Percentiles rank a stretch among this genome's conserved stretches.
Evolutionary conservation across 495 filamentous ascomycete species (phyloP).

Genomic region (Tuber aestivum): DNA sequence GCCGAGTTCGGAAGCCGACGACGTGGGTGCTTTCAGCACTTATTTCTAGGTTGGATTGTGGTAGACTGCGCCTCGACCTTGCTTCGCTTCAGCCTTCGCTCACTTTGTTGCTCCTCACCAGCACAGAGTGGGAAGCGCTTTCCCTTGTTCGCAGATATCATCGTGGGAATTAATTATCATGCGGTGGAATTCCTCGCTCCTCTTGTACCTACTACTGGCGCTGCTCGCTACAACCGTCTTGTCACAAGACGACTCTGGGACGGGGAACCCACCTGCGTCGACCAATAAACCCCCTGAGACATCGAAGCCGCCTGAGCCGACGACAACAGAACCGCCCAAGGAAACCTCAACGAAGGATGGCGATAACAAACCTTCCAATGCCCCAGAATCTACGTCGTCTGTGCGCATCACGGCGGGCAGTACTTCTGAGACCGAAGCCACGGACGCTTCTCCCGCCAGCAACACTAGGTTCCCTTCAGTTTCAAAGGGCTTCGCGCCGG

Average conservation of each 20-base stretch:
- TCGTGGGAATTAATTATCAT: slow-evolving; percentile 11
- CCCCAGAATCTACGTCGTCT: slow-evolving; percentile 26
- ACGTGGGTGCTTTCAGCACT: background rate
- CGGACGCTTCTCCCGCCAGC: slow-evolving; percentile 23
- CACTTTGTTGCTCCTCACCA: background rate
- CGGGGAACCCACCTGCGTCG: slow-evolving; percentile 13
- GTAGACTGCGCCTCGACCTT: slow-evolving; percentile 16
- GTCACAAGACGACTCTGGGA: slow-evolving; percentile 41
- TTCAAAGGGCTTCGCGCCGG: slow-evolving; percentile 14
- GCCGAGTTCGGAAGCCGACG: background rate
- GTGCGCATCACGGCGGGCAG: slow-evolving; percentile 38
- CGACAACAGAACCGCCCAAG: slow-evolving; percentile 7
- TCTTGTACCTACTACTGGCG: slow-evolving; percentile 40
- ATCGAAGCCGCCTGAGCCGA: slow-evolving; percentile 23
- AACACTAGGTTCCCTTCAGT: slow-evolving; percentile 35
- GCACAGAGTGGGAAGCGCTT: background rate
- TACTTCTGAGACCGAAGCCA: slow-evolving; percentile 35
- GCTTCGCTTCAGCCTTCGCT: background rate
- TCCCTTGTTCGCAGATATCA: background rate
- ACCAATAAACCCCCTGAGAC: slow-evolving; percentile 40
- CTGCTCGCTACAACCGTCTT: slow-evolving; percentile 41
- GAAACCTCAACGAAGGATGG: background rate
- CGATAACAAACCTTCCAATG: slow-evolving; percentile 21
- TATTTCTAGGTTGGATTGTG: background rate
- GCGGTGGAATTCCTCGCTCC: slow-evolving; percentile 26